Conservation (phyloP, 1,139 yeast genomes). For the Zygosaccharomyces pseudobailii region DNA sequence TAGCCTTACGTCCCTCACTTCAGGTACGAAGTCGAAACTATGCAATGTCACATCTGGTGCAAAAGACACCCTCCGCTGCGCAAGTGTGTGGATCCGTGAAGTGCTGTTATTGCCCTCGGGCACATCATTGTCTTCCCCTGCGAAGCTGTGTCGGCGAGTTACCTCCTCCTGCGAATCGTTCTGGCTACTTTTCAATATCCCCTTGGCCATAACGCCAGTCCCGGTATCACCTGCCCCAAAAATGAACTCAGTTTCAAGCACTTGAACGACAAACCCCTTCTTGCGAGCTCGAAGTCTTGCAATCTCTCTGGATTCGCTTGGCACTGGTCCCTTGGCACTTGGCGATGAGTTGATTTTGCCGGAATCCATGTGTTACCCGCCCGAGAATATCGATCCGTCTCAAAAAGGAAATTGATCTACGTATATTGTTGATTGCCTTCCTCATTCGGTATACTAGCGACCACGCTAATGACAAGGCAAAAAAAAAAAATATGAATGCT, state of each 20-base stretch:
- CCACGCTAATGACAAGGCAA: neutral
- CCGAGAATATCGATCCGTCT: neutral
- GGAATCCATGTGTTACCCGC: neutral
- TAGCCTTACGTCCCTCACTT: slow-evolving; percentile 36
- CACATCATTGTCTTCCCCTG: slow-evolving; percentile 11
- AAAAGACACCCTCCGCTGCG: slow-evolving; percentile 57
- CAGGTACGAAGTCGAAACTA: slow-evolving; percentile 51
- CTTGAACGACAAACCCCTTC: no score
- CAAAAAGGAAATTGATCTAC: neutral
- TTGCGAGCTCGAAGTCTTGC: no score
- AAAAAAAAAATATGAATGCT: no score
- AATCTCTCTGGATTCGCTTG: no score
- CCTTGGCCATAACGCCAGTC: slow-evolving; percentile 3
- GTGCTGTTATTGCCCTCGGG: slow-evolving; percentile 28
- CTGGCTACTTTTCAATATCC: slow-evolving; percentile 12
- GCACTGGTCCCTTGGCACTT: no score
- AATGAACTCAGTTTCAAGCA: no score
- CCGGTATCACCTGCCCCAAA: neutral
- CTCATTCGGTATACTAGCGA: neutral
- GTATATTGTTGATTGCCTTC: neutral
- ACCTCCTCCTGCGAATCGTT: slow-evolving; percentile 1
- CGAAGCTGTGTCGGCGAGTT: slow-evolving; percentile 9
- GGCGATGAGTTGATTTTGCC: neutral
- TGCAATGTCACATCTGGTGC: slow-evolving; percentile 75
- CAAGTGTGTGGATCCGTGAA: slow-evolving; percentile 23